Evolutionary conservation across 2,329 filamentous ascomycete genomes (phyloP).

Genomic region (Penicillium verrucosum): DNA sequence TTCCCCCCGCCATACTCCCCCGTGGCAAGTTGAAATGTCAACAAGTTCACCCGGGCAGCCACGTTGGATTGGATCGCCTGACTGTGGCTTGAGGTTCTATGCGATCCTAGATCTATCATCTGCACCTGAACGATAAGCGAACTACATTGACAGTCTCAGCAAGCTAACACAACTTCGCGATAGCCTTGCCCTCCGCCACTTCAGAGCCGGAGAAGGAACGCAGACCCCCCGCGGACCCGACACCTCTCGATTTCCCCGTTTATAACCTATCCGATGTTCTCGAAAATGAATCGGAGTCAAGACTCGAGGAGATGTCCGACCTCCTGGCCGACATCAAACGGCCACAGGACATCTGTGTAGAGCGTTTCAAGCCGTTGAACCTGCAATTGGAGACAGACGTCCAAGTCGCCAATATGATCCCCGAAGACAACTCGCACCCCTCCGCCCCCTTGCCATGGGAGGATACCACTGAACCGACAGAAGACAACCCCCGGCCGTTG

Average conservation of each 20-base stretch:
- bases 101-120: background rate
- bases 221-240: constrained; percentile 49
- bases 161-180: constrained; percentile 12
- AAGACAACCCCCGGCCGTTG: constrained; percentile 28
- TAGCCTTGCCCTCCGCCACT: constrained; percentile 32
- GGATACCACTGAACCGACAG: constrained; percentile 14
- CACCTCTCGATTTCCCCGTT: constrained; percentile 52
- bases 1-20: background rate
- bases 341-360: constrained; percentile 40
- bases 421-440: constrained; percentile 31
- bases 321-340: constrained; percentile 44
- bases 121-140: too few species aligned
- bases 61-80: background rate
- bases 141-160: background rate
- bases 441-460: constrained; percentile 42
- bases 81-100: background rate
- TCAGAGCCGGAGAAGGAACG: constrained; percentile 44
- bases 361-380: constrained; percentile 43
- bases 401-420: constrained; percentile 36
- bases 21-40: background rate
- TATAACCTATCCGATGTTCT: constrained; percentile 41
- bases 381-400: constrained; percentile 39
- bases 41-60: background rate
- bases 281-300: constrained; percentile 33
- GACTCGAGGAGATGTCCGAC: constrained; percentile 41